Conservation (phyloP, 495 filamentous ascomycete genomes). For the Neurospora tetrasperma region DNA sequence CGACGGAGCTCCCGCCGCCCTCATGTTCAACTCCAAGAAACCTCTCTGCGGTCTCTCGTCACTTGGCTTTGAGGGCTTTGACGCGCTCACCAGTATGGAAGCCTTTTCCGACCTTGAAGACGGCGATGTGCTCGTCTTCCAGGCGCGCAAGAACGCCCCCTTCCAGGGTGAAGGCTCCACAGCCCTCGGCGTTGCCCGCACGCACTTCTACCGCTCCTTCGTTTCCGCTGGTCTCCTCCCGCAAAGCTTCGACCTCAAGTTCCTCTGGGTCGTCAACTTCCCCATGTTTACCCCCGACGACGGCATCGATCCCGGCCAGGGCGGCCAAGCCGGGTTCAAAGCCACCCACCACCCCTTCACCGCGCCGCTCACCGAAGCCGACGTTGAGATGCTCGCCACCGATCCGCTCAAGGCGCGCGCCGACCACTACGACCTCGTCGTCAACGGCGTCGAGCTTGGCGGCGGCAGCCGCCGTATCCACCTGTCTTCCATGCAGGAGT, state of each 20-base stretch:
- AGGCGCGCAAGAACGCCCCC: conserved; percentile 57
- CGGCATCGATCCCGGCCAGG: conserved; percentile 68
- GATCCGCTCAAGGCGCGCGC: conserved; percentile 62
- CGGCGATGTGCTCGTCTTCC: conserved; percentile 69
- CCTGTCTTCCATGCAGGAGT: conserved; percentile 71
- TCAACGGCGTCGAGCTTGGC: conserved; percentile 91
- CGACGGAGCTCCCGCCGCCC: conserved; percentile 64
- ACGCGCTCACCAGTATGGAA: conserved; percentile 26
- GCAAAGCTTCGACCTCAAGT: conserved; percentile 46
- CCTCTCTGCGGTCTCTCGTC: conserved; percentile 63
- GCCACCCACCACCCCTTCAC: conserved; percentile 97
- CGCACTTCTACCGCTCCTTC: conserved; percentile 56
- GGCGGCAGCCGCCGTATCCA: conserved; percentile 92
- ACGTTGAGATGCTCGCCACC: conserved; percentile 63
- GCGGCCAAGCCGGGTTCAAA: conserved; percentile 65
- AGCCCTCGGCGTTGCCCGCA: conserved; percentile 64
- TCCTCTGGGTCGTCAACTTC: conserved; percentile 81
- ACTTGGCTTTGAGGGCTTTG: conserved; percentile 65
- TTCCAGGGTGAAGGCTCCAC: conserved; percentile 60
- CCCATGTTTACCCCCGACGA: conserved; percentile 75
- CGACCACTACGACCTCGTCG: conserved; percentile 89
- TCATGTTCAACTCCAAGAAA: conserved; percentile 56
- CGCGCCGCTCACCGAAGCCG: conserved; percentile 59
- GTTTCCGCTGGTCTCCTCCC: conserved; percentile 47
- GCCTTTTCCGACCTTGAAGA: conserved; percentile 27